phyloP scores from a whole-genome alignment of 306 rosid genomes.

The Trifolium pratense region DNA sequence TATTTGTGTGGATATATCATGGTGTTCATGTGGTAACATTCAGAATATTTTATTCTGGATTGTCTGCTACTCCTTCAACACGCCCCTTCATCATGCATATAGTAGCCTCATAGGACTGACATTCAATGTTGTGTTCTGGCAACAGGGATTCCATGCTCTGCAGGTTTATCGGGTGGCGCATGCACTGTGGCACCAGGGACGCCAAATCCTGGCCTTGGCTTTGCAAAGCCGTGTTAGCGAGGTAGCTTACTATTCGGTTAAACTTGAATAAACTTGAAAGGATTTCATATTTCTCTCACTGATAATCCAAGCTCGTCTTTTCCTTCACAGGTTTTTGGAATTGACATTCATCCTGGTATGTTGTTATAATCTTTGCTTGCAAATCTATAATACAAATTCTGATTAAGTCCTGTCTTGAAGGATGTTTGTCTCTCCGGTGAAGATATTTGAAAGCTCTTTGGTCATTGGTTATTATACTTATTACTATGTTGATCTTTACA shows the following conservation, averaged over 20 bases:
- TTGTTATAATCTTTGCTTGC: constrained; percentile 35
- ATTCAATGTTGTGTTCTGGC: constrained; percentile 33
- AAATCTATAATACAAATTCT: background rate
- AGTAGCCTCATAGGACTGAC: constrained; percentile 25
- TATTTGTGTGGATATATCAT: constrained; percentile 30
- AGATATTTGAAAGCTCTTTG: constrained; percentile 39
- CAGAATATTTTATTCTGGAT: background rate
- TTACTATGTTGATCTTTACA: constrained; percentile 37
- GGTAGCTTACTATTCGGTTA: constrained; percentile 56
- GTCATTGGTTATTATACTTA: constrained; percentile 21
- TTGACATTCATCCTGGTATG: constrained; percentile 95
- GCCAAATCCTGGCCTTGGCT: constrained; percentile 81
- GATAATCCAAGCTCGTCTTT: constrained; percentile 39
- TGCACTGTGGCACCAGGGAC: constrained; percentile 78
- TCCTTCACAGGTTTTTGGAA: constrained; percentile 77
- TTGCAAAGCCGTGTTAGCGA: constrained; percentile 90
- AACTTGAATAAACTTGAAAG: constrained; percentile 8
- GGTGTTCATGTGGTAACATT: background rate
- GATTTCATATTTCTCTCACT: constrained; percentile 28
- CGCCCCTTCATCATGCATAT: constrained; percentile 14
- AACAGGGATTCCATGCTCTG: constrained; percentile 87
- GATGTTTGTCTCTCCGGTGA: constrained; percentile 31
- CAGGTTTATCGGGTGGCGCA: constrained; percentile 88
- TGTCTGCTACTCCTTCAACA: background rate
- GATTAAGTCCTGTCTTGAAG: constrained; percentile 35